Evolutionary conservation across 2,329 filamentous ascomycete genomes (phyloP).

Genomic region (Trichoderma simmonsii): DNA sequence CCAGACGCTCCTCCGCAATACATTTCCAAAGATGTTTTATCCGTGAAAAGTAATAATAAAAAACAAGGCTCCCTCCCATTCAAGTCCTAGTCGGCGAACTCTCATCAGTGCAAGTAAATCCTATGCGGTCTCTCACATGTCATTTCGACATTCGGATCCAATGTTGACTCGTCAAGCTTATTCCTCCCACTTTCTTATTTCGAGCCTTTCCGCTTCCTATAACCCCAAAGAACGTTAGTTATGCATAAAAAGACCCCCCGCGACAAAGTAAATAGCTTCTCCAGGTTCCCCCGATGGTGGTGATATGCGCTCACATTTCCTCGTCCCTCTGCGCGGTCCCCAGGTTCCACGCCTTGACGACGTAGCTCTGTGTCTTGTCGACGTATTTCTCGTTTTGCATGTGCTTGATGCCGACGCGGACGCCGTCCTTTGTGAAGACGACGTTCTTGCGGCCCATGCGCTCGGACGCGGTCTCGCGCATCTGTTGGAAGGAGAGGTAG

Average conservation of each 20-base stretch:
- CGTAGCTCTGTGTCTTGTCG: conserved; percentile 67
- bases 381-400: conserved; percentile 67
- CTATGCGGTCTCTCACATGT: not conserved
- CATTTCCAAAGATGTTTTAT: not conserved
- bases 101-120: not conserved
- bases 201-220: conserved; percentile 6
- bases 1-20: not conserved
- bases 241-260: not conserved
- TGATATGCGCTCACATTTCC: conserved; percentile 26
- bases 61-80: not conserved
- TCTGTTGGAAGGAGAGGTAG: conserved; percentile 63
- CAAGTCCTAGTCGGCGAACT: not conserved
- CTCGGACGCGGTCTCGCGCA: conserved; percentile 62
- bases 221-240: not conserved
- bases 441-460: conserved; percentile 75
- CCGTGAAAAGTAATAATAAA: not conserved
- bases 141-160: not conserved
- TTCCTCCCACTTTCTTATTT: not conserved
- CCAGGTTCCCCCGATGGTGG: too few species aligned
- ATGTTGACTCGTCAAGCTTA: not conserved
- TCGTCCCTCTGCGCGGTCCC: conserved; percentile 32
- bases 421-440: conserved; percentile 70
- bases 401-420: conserved; percentile 69
- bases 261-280: not conserved
- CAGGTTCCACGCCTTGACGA: conserved; percentile 65